Conservation (phyloP, 2,329 filamentous ascomycete species). For the Aspergillus sp. region DNA sequence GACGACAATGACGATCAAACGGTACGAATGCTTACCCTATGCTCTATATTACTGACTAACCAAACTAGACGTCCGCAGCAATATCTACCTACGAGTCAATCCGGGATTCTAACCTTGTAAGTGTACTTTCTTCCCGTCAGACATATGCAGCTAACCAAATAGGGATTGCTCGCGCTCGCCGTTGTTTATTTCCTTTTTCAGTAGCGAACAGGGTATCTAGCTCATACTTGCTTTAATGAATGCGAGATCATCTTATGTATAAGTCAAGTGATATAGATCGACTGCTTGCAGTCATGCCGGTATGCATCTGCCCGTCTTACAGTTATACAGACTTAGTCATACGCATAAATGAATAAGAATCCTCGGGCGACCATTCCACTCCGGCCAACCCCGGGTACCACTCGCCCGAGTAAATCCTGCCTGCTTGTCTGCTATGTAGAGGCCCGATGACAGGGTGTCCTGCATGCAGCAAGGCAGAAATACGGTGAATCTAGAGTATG, state of each 20-base stretch:
- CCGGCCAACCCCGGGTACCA: background rate
- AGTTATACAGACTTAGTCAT: too few relatives aligned
- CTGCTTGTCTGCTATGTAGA: background rate
- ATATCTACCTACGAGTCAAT: background rate
- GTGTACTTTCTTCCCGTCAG: too few relatives aligned
- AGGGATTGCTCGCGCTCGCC: background rate
- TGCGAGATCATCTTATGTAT: too few relatives aligned
- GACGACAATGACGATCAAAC: background rate
- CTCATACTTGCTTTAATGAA: too few relatives aligned
- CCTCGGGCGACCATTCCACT: too few relatives aligned
- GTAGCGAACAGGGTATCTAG: too few relatives aligned
- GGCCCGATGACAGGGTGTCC: background rate
- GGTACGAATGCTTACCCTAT: background rate
- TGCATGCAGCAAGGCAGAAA: background rate
- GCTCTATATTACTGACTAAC: background rate
- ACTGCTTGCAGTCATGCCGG: too few relatives aligned
- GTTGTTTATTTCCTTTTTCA: background rate
- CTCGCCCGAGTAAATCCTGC: background rate
- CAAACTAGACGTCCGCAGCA: background rate
- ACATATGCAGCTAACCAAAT: background rate
- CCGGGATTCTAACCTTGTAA: too few relatives aligned
- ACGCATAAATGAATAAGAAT: too few relatives aligned
- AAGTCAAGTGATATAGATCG: too few relatives aligned
- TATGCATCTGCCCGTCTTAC: too few relatives aligned
- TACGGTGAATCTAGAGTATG: too few relatives aligned